phyloP scores from a whole-genome alignment of 305 asterid genomes.

The Fraxinus greggii region DNA sequence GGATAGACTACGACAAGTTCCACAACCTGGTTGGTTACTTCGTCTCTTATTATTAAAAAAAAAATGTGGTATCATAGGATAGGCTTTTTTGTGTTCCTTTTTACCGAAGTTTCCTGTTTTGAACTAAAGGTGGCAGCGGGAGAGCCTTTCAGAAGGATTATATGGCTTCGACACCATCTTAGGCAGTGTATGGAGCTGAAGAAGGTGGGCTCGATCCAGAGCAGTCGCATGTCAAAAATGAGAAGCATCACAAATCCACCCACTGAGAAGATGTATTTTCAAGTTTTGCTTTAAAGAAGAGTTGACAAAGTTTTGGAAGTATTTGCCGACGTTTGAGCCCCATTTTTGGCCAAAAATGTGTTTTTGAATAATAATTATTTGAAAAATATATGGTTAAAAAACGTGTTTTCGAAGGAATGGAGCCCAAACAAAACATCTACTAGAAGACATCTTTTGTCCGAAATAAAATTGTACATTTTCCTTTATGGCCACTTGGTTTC shows the following conservation, averaged over 20 bases:
- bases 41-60: too few relatives aligned
- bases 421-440: conserved; percentile 8
- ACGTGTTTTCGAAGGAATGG: too few relatives aligned
- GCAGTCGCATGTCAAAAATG: conserved; percentile 70
- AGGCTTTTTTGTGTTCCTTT: too few relatives aligned
- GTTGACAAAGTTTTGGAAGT: background rate
- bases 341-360: too few relatives aligned
- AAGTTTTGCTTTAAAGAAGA: background rate
- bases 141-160: conserved; percentile 70
- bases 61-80: background rate
- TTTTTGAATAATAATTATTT: too few relatives aligned
- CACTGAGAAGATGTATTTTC: conserved; percentile 31
- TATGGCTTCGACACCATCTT: conserved; percentile 83
- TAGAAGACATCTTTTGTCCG: conserved; percentile 19
- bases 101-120: background rate
- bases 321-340: background rate
- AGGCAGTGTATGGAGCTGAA: conserved; percentile 90
- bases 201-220: conserved; percentile 96
- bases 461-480: background rate
- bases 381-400: too few relatives aligned
- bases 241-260: conserved; percentile 61
- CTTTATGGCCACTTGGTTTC: background rate
- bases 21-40: conserved; percentile 69
- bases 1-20: conserved; percentile 94
- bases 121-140: conserved; percentile 65